Evolutionary conservation across 2,329 filamentous ascomycete genomes (phyloP).

Genomic region (Pyrenophora teres): DNA sequence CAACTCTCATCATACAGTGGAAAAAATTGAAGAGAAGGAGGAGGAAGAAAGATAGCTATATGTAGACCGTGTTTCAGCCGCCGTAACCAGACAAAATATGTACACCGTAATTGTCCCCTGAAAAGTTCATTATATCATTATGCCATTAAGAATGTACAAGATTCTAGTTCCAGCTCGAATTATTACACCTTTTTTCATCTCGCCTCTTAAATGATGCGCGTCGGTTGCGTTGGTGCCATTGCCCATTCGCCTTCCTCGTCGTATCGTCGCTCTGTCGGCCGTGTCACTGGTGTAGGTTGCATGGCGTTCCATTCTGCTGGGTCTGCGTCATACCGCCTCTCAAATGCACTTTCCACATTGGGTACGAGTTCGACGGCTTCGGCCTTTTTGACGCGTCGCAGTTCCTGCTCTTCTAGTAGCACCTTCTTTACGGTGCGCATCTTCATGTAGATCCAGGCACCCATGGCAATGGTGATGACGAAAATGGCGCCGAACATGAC

Average conservation of each 20-base stretch:
- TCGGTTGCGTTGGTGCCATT: slow-evolving; percentile 26
- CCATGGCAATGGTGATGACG: slow-evolving; percentile 37
- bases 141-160: slow-evolving; percentile 17
- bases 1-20: no score
- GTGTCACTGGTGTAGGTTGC: slow-evolving; percentile 21
- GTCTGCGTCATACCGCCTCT: slow-evolving; percentile 26
- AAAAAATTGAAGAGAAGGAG: no score
- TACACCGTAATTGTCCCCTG: not conserved
- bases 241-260: slow-evolving; percentile 14
- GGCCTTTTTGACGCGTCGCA: slow-evolving; percentile 24
- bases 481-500: slow-evolving; percentile 40
- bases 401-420: slow-evolving; percentile 41
- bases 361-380: slow-evolving; percentile 25
- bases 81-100: not conserved
- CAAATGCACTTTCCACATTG: slow-evolving; percentile 24
- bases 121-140: slow-evolving; percentile 20
- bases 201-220: slow-evolving; percentile 19
- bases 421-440: slow-evolving; percentile 41
- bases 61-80: no score
- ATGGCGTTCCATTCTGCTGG: slow-evolving; percentile 20
- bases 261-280: slow-evolving; percentile 7
- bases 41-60: no score
- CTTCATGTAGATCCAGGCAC: slow-evolving; percentile 41
- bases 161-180: not conserved
- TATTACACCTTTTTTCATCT: not conserved